Evolutionary conservation across 1,284 basidiomycete species (phyloP), one percentile per base, ranked within the genome.

Genomic region (Malassezia japonica): DNA sequence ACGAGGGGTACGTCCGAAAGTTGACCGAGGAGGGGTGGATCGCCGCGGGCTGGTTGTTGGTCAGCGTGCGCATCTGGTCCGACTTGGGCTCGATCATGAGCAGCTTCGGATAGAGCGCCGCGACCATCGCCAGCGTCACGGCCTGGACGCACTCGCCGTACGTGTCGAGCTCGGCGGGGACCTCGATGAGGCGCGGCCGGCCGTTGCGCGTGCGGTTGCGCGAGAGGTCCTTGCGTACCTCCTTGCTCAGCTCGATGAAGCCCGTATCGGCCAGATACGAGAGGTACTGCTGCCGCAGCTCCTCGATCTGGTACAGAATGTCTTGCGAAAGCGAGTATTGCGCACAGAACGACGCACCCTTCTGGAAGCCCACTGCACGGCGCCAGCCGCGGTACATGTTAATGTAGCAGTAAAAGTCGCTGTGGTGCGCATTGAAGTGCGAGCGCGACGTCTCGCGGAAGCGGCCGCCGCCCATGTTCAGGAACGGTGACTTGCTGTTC

Each of bases 271-370:
- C 80, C 29, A 96, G 76, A 59, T 79, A 79, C 8, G 74, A 74
- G 60, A 96, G 78, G 62, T 94, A 85, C 73, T 96, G 92, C 67
- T 94, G 89, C 6, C 92, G 83, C 25, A 98, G 79, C 69, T 98
- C 94, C 72, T 98, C 94, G 41, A 98, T 94, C 73, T 95, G 89
- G 73, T 89, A 83, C 50, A 99, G 75, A 65, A 89, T 95, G 82
- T 91, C 74, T 13, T 88, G 82, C 60, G 88, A 92, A 31, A 96
- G 77, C 70, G 83, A 94, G 73, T 86, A 87, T 45, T 78, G 77
- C 60, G 82, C 80, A 75, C 91, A 94, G 69, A 90, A 92, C 35
- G 59, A 55, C 29, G 60, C 52, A 27, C 72, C 71, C 55, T 67
- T 65, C 24, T 73, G 72, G 55, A 86, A 87, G 8, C 78, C 77